Evolutionary conservation across 169 alveolate species (phyloP).

Genomic region (Cardiosporidium cionae): DNA sequence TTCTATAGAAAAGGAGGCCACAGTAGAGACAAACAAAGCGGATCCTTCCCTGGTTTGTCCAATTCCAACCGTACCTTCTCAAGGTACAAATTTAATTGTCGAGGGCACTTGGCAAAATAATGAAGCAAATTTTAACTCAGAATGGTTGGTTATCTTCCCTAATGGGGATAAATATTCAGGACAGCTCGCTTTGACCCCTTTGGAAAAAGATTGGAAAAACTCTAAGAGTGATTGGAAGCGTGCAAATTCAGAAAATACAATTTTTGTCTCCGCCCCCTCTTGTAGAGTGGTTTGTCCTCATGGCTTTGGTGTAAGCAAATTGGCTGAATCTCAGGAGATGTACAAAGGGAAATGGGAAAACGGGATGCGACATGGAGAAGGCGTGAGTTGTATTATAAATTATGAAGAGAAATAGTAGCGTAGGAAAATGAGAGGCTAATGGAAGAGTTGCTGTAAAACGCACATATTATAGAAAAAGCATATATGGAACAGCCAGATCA

Average conservation of each 20-base stretch:
- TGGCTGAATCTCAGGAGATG: conserved; percentile 15
- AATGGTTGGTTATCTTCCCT: conserved; percentile 34
- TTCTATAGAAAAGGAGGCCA: not conserved
- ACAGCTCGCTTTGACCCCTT: not conserved
- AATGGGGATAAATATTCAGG: conserved; percentile 34
- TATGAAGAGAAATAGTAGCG: too few species aligned
- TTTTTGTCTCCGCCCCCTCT: not conserved
- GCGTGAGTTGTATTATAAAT: too few species aligned
- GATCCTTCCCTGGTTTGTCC: not conserved
- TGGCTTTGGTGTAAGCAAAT: conserved; percentile 25
- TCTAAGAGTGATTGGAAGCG: not conserved
- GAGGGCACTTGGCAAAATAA: conserved; percentile 30
- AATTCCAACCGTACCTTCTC: not conserved
- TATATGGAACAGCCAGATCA: too few species aligned
- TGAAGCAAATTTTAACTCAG: conserved; percentile 10
- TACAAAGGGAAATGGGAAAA: conserved; percentile 35
- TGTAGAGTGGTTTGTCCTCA: conserved; percentile 14
- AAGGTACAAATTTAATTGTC: not conserved
- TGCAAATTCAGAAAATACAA: not conserved
- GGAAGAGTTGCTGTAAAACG: too few species aligned
- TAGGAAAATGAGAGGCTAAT: too few species aligned
- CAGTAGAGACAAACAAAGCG: not conserved
- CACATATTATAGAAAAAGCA: too few species aligned
- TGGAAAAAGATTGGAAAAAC: not conserved
- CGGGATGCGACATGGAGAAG: conserved; percentile 36